Conservation (phyloP, 208 protist genomes). For the Vickermania ingenoplastis region DNA sequence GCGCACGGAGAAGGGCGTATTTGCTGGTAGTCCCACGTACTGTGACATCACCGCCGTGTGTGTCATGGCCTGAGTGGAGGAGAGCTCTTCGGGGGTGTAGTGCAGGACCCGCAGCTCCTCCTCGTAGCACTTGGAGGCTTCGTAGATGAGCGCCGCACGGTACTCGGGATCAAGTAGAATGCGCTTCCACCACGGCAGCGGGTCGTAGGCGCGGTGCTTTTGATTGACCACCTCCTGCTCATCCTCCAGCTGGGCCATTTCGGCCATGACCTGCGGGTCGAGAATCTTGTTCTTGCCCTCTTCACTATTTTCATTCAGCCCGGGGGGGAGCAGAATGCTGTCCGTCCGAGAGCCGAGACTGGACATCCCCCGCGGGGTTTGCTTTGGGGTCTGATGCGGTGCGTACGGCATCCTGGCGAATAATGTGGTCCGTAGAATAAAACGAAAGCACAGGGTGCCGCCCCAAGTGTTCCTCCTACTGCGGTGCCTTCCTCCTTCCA, state of each 20-base stretch:
- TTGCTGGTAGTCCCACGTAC: slow-evolving; percentile 28
- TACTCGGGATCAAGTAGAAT: slow-evolving; percentile 47
- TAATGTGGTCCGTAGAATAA: too few relatives aligned
- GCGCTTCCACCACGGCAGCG: slow-evolving; percentile 75
- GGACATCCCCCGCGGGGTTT: too few relatives aligned
- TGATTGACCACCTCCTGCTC: neutral
- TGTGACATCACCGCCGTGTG: slow-evolving; percentile 26
- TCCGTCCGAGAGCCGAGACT: neutral
- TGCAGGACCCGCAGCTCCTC: slow-evolving; percentile 34
- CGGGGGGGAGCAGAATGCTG: neutral
- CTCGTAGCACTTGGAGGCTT: slow-evolving; percentile 42
- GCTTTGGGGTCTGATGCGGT: too few relatives aligned
- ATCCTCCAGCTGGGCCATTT: neutral
- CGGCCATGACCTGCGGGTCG: neutral
- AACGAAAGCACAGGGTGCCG: too few relatives aligned
- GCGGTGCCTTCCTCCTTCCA: too few relatives aligned
- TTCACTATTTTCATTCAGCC: neutral
- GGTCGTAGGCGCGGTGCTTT: neutral
- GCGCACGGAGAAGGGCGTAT: slow-evolving; percentile 18
- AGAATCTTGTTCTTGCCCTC: neutral
- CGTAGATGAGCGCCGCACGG: slow-evolving; percentile 27
- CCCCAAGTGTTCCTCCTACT: too few relatives aligned
- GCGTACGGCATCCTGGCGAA: too few relatives aligned
- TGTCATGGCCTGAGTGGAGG: slow-evolving; percentile 15
- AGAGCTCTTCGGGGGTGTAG: slow-evolving; percentile 28